Conservation (phyloP, 1,139 yeast genomes). For the Blastobotrys indianensis region DNA sequence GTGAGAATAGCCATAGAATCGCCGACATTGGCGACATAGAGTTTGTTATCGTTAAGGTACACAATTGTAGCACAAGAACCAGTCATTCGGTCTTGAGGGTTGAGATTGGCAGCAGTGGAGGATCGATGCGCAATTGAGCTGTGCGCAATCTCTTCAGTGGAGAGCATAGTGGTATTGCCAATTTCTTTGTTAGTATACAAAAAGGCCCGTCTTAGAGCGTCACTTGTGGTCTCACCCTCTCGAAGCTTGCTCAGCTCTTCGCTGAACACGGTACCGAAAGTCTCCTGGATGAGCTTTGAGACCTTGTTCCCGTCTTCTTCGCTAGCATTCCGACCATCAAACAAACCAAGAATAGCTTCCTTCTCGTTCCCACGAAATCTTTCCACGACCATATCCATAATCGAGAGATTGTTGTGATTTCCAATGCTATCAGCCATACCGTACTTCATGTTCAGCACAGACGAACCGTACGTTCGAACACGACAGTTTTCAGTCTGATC, state of each 20-base stretch:
- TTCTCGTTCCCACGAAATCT: conserved; percentile 78
- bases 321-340: conserved; percentile 71
- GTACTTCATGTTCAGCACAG: conserved; percentile 67
- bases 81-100: conserved; percentile 59
- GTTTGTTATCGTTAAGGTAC: conserved; percentile 61
- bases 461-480: conserved; percentile 89
- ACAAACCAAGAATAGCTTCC: conserved; percentile 68
- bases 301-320: conserved; percentile 47
- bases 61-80: conserved; percentile 84
- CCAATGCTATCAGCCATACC: conserved; percentile 93
- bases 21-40: conserved; percentile 87
- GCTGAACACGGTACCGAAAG: conserved; percentile 57
- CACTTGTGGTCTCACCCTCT: conserved; percentile 43
- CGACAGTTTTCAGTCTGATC: conserved; percentile 82
- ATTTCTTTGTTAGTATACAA: conserved; percentile 76
- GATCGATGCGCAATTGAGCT: conserved; percentile 32
- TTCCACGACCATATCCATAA: conserved; percentile 82
- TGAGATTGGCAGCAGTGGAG: conserved; percentile 31
- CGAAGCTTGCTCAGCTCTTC: conserved; percentile 54
- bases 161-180: conserved; percentile 41
- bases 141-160: conserved; percentile 31
- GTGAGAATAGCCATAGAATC: conserved; percentile 81
- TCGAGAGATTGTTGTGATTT: conserved; percentile 55
- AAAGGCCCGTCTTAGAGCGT: conserved; percentile 77
- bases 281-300: conserved; percentile 68